phyloP scores from a whole-genome alignment of 2,329 filamentous ascomycete species.

The Lojkania enalia region DNA sequence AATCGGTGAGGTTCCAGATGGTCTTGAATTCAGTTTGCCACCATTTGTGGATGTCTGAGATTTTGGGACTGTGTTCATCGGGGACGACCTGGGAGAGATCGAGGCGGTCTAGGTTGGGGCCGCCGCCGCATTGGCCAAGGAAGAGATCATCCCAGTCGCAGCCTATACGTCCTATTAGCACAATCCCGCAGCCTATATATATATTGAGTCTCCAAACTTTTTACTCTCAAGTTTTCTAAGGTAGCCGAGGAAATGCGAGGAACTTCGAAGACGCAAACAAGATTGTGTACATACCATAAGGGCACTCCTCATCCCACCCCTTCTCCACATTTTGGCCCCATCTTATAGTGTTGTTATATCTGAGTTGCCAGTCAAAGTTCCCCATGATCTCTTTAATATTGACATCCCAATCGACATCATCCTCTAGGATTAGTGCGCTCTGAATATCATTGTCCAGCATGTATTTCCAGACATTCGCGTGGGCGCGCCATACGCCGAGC shows the following conservation, averaged over 20 bases:
- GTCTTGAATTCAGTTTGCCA: constrained; percentile 14
- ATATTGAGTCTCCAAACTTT: too few species aligned
- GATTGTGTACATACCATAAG: constrained; percentile 15
- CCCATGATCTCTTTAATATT: constrained; percentile 24
- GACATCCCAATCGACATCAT: constrained; percentile 21
- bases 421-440: constrained; percentile 20
- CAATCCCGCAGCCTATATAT: too few species aligned
- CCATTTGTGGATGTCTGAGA: neutral
- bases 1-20: constrained; percentile 17
- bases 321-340: constrained; percentile 17
- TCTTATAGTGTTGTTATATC: constrained; percentile 20
- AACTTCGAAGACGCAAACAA: too few species aligned
- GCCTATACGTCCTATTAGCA: too few species aligned
- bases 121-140: constrained; percentile 17
- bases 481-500: constrained; percentile 19
- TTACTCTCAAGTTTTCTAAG: too few species aligned
- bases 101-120: constrained; percentile 14
- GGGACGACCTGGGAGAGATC: constrained; percentile 12
- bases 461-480: constrained; percentile 21
- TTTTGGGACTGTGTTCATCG: constrained; percentile 10
- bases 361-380: constrained; percentile 16
- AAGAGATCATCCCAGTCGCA: constrained; percentile 24
- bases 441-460: constrained; percentile 20
- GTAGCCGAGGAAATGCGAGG: too few species aligned
- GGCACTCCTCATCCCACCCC: constrained; percentile 21